A percentile compares a stretch with the other conserved stretches of the same genome.
phyloP scores from a whole-genome alignment of 306 rosid genomes.

The Lathyrus sativus region DNA sequence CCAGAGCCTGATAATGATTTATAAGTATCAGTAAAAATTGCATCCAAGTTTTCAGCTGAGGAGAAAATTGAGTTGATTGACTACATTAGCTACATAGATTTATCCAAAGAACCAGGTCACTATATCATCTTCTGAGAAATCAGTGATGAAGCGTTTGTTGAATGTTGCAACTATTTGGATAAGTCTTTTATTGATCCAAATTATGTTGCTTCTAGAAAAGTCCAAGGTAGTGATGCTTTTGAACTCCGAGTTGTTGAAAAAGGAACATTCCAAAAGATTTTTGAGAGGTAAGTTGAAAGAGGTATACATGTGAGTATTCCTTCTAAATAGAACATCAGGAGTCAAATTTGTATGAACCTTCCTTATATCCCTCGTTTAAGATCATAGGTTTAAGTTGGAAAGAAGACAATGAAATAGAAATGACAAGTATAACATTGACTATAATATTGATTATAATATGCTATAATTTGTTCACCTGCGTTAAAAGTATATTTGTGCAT shows the following conservation, averaged over 20 bases:
- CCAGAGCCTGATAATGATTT: slow-evolving; percentile 83
- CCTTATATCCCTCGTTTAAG: too few species aligned
- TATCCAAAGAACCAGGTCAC: slow-evolving; percentile 73
- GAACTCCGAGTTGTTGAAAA: slow-evolving; percentile 67
- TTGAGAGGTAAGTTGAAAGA: slow-evolving; percentile 58
- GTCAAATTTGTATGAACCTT: too few species aligned
- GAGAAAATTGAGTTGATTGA: slow-evolving; percentile 83
- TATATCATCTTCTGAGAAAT: slow-evolving; percentile 86
- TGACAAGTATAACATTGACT: too few species aligned
- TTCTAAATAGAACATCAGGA: too few species aligned
- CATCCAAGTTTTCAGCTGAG: slow-evolving; percentile 53
- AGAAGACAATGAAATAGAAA: too few species aligned
- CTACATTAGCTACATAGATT: slow-evolving; percentile 66
- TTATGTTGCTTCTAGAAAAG: slow-evolving; percentile 64
- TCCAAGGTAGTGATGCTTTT: slow-evolving; percentile 59
- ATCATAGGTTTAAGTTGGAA: too few species aligned
- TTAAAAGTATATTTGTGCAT: too few species aligned
- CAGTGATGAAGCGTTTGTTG: slow-evolving; percentile 68
- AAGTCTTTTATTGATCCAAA: slow-evolving; percentile 73
- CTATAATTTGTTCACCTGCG: too few species aligned
- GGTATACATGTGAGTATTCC: slow-evolving; percentile 68
- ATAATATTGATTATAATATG: too few species aligned
- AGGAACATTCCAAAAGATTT: slow-evolving; percentile 79
- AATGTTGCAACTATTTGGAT: slow-evolving; percentile 78
- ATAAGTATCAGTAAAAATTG: slow-evolving; percentile 69